A percentile compares a stretch with the other conserved stretches of the same genome.
Conservation (phyloP, 805 yeast species). For the Teunomyces barrocoloradensis region DNA sequence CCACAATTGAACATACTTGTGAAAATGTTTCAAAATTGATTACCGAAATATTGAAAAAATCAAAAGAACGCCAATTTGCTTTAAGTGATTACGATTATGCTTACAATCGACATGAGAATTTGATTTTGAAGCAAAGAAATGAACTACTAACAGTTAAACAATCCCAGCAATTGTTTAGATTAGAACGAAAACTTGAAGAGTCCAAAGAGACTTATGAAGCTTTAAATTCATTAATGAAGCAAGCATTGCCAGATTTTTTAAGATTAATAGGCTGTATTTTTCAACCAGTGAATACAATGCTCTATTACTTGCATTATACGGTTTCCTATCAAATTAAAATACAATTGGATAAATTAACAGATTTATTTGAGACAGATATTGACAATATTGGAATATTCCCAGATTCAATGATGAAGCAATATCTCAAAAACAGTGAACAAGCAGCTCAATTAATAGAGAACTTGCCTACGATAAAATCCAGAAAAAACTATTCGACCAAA, state of each 20-base stretch:
- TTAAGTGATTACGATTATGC: conserved; percentile 39
- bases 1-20: conserved; percentile 13
- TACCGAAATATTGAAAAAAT: conserved; percentile 21
- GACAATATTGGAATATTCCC: background rate
- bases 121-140: conserved; percentile 35
- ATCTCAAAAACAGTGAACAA: background rate
- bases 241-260: conserved; percentile 47
- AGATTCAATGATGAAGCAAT: background rate
- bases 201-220: conserved; percentile 27
- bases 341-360: conserved; percentile 17
- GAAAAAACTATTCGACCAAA: background rate
- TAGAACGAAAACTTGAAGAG: conserved; percentile 26
- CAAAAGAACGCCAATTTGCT: conserved; percentile 28
- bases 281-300: conserved; percentile 27
- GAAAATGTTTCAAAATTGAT: conserved; percentile 13
- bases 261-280: conserved; percentile 28
- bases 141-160: conserved; percentile 29
- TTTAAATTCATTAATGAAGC: conserved; percentile 38
- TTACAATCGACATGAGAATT: conserved; percentile 24
- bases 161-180: conserved; percentile 19
- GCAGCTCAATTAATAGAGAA: conserved; percentile 1
- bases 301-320: conserved; percentile 39
- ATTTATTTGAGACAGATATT: conserved; percentile 11
- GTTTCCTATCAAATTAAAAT: conserved; percentile 27
- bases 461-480: background rate